phyloP scores from a whole-genome alignment of 768 basidiomycete species.

The Cantharellus cinnabarinus region DNA sequence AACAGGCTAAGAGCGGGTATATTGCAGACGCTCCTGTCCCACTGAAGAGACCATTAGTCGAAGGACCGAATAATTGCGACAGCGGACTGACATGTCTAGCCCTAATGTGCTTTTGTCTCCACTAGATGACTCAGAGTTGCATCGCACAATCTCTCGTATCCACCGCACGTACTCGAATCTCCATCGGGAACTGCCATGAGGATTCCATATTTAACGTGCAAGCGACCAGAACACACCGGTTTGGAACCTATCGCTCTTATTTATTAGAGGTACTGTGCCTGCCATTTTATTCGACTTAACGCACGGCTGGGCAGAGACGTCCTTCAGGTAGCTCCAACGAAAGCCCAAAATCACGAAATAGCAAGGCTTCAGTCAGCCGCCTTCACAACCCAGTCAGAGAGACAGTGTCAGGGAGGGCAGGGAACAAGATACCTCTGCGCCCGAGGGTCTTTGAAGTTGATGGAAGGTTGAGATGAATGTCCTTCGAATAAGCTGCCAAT shows the following conservation, averaged over 20 bases:
- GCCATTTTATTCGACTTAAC: constrained; percentile 11
- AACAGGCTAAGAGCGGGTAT: constrained; percentile 60
- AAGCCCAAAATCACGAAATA: constrained; percentile 53
- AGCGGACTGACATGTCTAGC: constrained; percentile 48
- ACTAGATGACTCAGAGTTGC: constrained; percentile 9
- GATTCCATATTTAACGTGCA: too few relatives aligned
- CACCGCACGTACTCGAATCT: constrained; percentile 79
- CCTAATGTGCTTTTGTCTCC: constrained; percentile 22
- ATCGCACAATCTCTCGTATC: constrained; percentile 42
- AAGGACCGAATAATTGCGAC: background rate
- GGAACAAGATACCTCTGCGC: constrained; percentile 37
- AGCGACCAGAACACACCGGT: too few relatives aligned
- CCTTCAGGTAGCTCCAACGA: constrained; percentile 40
- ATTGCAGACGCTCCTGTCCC: constrained; percentile 86
- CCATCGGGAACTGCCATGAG: background rate
- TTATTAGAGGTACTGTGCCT: too few relatives aligned
- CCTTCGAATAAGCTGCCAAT: constrained; percentile 13
- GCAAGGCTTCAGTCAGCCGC: constrained; percentile 56
- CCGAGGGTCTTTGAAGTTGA: constrained; percentile 56
- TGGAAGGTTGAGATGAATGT: constrained; percentile 19
- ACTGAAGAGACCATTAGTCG: constrained; percentile 19
- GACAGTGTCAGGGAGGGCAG: background rate
- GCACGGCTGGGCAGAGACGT: constrained; percentile 73
- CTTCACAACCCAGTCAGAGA: constrained; percentile 20
- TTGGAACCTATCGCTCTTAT: too few relatives aligned